These are phyloP conservation scores for Apiospora kogelbergensis DNA, from an alignment of 2,329 filamentous ascomycete genomes.

Conservation along the genomic window DNA sequence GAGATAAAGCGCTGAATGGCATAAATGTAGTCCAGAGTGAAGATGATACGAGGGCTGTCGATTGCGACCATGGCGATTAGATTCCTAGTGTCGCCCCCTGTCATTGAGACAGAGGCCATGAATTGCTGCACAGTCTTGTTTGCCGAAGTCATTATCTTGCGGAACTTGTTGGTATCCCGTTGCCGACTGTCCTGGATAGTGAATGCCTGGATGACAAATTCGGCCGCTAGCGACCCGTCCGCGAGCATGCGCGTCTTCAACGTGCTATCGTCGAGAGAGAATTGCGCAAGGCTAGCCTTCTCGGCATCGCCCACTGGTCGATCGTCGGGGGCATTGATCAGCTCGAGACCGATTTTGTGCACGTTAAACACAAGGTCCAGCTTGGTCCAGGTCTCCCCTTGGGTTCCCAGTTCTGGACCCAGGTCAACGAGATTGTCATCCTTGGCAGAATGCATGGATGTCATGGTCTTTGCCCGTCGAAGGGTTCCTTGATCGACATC, in stretches of 20 bases:
- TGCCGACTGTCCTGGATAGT: conserved; percentile 92
- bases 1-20: conserved; percentile 82
- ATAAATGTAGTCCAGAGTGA: conserved; percentile 94
- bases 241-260: conserved; percentile 92
- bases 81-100: conserved; percentile 76
- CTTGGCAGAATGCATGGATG: conserved; percentile 34
- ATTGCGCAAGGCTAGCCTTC: conserved; percentile 82
- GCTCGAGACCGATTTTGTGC: conserved; percentile 82
- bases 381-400: conserved; percentile 81
- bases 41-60: conserved; percentile 91
- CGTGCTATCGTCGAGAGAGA: conserved; percentile 89
- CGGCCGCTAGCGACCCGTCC: conserved; percentile 87
- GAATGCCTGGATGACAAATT: conserved; percentile 90
- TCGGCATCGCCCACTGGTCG: conserved; percentile 78
- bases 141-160: conserved; percentile 95
- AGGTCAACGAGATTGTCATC: conserved; percentile 53
- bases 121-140: conserved; percentile 96
- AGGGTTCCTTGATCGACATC: conserved; percentile 64
- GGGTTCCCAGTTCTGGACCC: conserved; percentile 68
- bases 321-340: conserved; percentile 74
- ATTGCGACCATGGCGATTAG: conserved; percentile 90
- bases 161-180: conserved; percentile 89
- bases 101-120: conserved; percentile 95
- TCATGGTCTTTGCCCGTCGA: conserved; percentile 47
- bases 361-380: conserved; percentile 90